phyloP scores from a whole-genome alignment of 306 rosid genomes.

The Quercus agrifolia region DNA sequence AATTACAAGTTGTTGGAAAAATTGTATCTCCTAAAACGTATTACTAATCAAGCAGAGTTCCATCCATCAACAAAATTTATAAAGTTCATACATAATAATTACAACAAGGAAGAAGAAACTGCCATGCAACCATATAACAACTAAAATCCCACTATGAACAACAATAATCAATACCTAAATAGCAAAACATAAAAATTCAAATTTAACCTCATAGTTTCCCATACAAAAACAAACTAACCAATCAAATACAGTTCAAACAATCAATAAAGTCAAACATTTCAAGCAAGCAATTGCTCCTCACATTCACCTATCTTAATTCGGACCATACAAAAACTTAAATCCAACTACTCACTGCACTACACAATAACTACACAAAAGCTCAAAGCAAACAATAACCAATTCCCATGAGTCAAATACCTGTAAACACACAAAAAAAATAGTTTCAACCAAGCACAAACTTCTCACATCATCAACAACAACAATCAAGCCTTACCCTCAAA shows the following conservation, averaged over 20 bases:
- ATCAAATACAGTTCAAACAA: neutral
- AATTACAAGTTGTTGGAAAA: too few relatives aligned
- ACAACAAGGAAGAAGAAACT: neutral
- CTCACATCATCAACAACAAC: too few relatives aligned
- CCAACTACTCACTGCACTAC: neutral
- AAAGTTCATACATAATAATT: neutral
- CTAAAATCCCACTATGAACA: neutral
- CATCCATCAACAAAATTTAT: too few relatives aligned
- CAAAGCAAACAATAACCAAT: neutral
- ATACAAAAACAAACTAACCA: neutral
- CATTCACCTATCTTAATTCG: neutral
- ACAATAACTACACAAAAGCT: neutral
- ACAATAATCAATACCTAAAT: neutral
- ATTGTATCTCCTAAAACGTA: too few relatives aligned
- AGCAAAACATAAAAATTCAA: neutral
- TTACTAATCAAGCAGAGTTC: too few relatives aligned
- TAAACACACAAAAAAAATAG: too few relatives aligned
- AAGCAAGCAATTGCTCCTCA: neutral
- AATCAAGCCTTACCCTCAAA: too few relatives aligned
- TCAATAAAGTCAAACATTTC: neutral
- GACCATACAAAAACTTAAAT: neutral
- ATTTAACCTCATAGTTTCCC: neutral
- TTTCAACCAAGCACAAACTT: too few relatives aligned
- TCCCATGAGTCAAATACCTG: neutral
- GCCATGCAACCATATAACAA: neutral